Base-by-base conservation (phyloP, 2,329 filamentous ascomycete species). In the Pyricularia sp. region DNA sequence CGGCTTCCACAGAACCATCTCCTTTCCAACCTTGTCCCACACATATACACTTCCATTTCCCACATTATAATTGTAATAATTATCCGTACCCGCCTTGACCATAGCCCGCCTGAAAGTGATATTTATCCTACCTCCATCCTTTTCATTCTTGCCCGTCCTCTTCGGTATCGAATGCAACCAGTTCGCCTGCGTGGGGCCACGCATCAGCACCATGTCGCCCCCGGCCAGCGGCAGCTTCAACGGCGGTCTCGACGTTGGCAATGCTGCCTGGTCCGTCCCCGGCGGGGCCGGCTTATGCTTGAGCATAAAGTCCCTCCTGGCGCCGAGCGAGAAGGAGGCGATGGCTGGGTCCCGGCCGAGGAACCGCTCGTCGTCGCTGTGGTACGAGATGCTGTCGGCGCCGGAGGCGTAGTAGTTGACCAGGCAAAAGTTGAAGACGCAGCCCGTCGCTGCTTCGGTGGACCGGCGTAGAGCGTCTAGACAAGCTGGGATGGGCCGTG, bases 31-130 rank as follows among this genome's bases (percentile, higher is more conserved):
- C 23, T 80, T 81, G 76, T 91, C 83, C 92, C 92, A 94, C 73
- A 83, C 84, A 76, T 88, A 90, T n/a, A 90, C 85, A 0, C 81
- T 83, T 0, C 92, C 91, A 58, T 78, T 83, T 0, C 92, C 91
- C 67, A 94, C 90, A 78, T 94, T 94, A 78, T 94, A 94, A 75
- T 88, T 86, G 77, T 94, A 93, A 77, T 94, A 94, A 77, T 94
- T 94, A 74, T 92, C 89, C 31, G 91, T 94, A 1, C 91, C 91
- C 3, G 81, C 90, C 72, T 85, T 90, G 26, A 91, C 83, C 81
- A 92, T 83, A 26, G 90, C 92, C 72, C 84, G 85, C 31, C 92
- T 81, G 75, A 94, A 92, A 0, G 92, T 94, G 71, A 94, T 93
- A 75, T 94, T 94, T 73, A 91, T 89, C 65, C 88, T 81, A 2